phyloP scores from a whole-genome alignment of 2,329 filamentous ascomycete genomes.

The Nigrograna mackinnonii region DNA sequence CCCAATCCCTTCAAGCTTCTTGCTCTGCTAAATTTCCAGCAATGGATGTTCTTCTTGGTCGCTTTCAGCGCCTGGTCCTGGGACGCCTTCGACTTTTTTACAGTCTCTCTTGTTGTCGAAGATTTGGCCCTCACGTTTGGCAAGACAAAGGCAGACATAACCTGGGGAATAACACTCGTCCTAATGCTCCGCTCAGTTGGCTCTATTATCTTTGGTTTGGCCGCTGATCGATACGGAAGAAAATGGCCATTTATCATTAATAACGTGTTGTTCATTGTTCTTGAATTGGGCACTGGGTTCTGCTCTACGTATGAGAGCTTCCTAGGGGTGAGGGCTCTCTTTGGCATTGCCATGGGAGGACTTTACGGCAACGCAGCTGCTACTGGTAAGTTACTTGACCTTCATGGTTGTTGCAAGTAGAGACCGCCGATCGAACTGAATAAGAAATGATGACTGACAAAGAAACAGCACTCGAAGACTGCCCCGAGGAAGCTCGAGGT shows the following conservation, averaged over 20 bases:
- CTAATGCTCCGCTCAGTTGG: conserved; percentile 66
- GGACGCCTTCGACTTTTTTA: conserved; percentile 65
- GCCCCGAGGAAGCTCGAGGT: conserved; percentile 60
- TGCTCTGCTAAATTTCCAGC: conserved; percentile 54
- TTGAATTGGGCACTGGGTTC: conserved; percentile 65
- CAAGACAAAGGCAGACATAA: conserved; percentile 61
- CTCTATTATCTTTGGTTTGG: conserved; percentile 59
- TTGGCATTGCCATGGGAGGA: conserved; percentile 68
- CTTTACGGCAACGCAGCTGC: conserved; percentile 65
- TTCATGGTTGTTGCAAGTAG: background rate
- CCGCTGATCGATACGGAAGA: conserved; percentile 57
- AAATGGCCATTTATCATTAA: conserved; percentile 64
- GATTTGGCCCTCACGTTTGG: conserved; percentile 58
- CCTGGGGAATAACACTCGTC: conserved; percentile 55
- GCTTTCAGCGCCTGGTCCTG: conserved; percentile 52
- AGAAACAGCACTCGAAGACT: conserved; percentile 60
- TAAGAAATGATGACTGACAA: background rate
- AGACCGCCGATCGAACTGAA: background rate
- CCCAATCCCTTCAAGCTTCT: conserved; percentile 59
- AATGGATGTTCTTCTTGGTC: conserved; percentile 62
- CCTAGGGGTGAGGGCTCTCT: conserved; percentile 61
- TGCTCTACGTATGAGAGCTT: conserved; percentile 62
- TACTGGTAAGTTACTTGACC: conserved; percentile 41
- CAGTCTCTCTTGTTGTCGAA: conserved; percentile 60
- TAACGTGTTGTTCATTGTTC: conserved; percentile 62